Conservation (phyloP, 371 early-diverging fungal species). For the Mucor racemosus region DNA sequence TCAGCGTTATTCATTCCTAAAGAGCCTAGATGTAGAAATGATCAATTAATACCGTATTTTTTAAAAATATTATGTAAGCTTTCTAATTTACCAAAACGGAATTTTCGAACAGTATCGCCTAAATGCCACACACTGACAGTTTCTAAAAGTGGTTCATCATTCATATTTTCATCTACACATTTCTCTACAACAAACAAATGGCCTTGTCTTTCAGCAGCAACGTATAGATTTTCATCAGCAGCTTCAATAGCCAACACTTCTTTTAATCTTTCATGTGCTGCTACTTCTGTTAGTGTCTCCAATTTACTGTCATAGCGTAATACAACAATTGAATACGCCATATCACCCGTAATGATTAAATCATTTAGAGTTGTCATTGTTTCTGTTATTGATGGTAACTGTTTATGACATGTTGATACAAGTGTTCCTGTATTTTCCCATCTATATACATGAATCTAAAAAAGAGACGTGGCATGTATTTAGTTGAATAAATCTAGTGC, state of each 20-base stretch:
- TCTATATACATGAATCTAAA: constrained; percentile 38
- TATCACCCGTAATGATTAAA: constrained; percentile 36
- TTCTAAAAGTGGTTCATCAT: constrained; percentile 63
- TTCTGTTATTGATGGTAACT: constrained; percentile 36
- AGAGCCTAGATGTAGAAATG: constrained; percentile 53
- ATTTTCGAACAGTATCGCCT: constrained; percentile 84
- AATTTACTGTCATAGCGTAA: constrained; percentile 57
- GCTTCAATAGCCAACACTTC: constrained; percentile 73
- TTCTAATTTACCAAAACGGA: constrained; percentile 68
- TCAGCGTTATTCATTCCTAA: constrained; percentile 75
- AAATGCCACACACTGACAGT: constrained; percentile 79
- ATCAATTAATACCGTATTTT: not conserved
- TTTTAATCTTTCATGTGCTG: constrained; percentile 65
- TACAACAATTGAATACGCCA: constrained; percentile 39
- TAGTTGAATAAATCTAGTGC: no score
- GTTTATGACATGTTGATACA: constrained; percentile 25
- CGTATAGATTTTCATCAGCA: constrained; percentile 61
- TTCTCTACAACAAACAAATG: constrained; percentile 70
- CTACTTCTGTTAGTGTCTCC: constrained; percentile 65
- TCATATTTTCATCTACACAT: constrained; percentile 45
- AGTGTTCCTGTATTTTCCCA: constrained; percentile 45
- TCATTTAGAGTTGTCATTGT: constrained; percentile 34
- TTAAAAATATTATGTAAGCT: no score
- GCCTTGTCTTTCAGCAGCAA: constrained; percentile 66
- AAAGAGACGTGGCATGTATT: not conserved